Evolutionary conservation across 2,329 filamentous ascomycete species (phyloP).

Genomic region (Aureobasidium sp.): DNA sequence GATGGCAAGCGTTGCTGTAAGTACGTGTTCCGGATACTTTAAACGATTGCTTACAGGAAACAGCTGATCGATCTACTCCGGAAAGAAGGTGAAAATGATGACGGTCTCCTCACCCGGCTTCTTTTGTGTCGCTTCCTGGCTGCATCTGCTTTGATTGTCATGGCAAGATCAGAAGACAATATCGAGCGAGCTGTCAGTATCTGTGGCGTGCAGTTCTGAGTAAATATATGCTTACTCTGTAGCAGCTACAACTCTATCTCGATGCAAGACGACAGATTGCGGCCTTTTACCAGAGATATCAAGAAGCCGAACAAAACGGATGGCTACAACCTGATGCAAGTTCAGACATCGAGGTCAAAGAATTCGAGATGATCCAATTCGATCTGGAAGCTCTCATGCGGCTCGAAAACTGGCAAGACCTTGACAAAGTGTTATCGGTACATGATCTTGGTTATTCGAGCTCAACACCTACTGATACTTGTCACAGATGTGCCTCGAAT

Average conservation of each 20-base stretch:
- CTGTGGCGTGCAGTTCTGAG: slow-evolving; percentile 11
- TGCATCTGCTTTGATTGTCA: slow-evolving; percentile 35
- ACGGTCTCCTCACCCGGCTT: slow-evolving; percentile 49
- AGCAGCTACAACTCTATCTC: slow-evolving; percentile 54
- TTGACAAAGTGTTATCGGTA: slow-evolving; percentile 51
- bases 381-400: slow-evolving; percentile 69
- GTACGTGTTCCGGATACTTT: slow-evolving; percentile 19
- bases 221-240: background rate
- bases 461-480: background rate
- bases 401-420: slow-evolving; percentile 58
- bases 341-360: slow-evolving; percentile 47
- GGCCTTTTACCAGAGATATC: slow-evolving; percentile 45
- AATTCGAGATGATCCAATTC: slow-evolving; percentile 61
- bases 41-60: slow-evolving; percentile 11
- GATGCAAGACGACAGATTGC: slow-evolving; percentile 52
- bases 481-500: background rate
- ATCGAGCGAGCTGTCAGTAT: slow-evolving; percentile 26
- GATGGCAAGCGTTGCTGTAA: slow-evolving; percentile 27
- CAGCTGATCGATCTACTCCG: slow-evolving; percentile 8
- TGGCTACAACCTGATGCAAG: slow-evolving; percentile 29
- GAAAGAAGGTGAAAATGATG: slow-evolving; percentile 18
- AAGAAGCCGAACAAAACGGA: slow-evolving; percentile 28
- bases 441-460: slow-evolving; percentile 16
- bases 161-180: slow-evolving; percentile 40
- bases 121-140: slow-evolving; percentile 65